Percentiles rank a stretch among this genome's conserved stretches.
Evolutionary conservation across 257 asterid genomes (phyloP).

Genomic region (Nicotiana tabacum): DNA sequence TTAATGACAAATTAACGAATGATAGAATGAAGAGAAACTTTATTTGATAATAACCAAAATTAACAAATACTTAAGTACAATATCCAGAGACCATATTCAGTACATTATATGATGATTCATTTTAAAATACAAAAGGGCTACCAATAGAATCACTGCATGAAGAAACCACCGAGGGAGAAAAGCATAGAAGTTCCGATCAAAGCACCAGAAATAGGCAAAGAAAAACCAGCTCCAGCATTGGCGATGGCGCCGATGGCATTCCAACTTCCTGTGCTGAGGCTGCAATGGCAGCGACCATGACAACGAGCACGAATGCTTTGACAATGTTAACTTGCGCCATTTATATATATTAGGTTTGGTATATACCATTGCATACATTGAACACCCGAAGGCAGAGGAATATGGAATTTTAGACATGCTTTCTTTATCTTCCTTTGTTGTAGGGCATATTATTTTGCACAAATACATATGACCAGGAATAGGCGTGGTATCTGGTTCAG

Average conservation of each 20-base stretch:
- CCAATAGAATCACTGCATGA: background rate
- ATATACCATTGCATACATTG: too few relatives aligned
- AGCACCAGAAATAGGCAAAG: background rate
- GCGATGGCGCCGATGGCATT: background rate
- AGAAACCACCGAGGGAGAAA: background rate
- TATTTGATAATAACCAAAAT: background rate
- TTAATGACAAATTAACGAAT: background rate
- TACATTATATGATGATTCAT: too few relatives aligned
- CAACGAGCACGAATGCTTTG: constrained; percentile 18
- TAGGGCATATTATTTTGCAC: too few relatives aligned
- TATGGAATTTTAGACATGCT: too few relatives aligned
- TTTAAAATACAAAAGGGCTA: background rate
- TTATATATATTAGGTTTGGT: background rate
- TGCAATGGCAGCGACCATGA: constrained; percentile 27
- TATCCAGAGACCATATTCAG: background rate
- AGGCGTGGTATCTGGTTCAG: too few relatives aligned
- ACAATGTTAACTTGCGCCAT: constrained; percentile 45
- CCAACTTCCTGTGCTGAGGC: constrained; percentile 33
- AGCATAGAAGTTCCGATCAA: background rate
- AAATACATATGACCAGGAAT: too few relatives aligned
- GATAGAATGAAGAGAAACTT: background rate
- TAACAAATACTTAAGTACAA: background rate
- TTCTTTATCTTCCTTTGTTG: too few relatives aligned
- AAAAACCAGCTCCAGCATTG: background rate
- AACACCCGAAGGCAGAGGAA: too few relatives aligned